Evolutionary conservation across 768 basidiomycete species (phyloP), one percentile per base, ranked within the genome.

Genomic region (Tricholoma saponaceum): DNA sequence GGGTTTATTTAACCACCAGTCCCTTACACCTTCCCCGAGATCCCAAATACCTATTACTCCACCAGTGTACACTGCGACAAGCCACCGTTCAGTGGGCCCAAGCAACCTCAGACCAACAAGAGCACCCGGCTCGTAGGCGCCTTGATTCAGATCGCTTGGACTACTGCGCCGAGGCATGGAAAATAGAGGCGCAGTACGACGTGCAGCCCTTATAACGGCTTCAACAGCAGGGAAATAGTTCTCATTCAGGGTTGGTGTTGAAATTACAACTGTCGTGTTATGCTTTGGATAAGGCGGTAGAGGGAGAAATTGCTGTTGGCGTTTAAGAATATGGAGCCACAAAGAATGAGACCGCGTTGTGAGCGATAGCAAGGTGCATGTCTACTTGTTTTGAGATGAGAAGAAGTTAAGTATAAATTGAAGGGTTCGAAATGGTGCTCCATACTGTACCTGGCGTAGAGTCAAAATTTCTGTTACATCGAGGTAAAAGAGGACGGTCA

Each of bases 21-120:
- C 4, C 44, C 44, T n/a, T 46, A 25, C 44, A 57, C 54, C 33
- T 25, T 59, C 56, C 26, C 61, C 25, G 12, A 72, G 62, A 60
- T 82, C 79, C 74, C 79, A 81, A 0, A 83, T 62, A 49, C 76
- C 69, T 1, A 79, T 61, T 1, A 69, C 56, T 3, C 79, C 77
- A 56, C 79, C 76, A 16, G 64, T 64, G 58, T 78, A 80, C 3
- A 79, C 67, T 12, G 73, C 72, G 12, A 83, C 63, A 18, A 84
- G 67, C 80, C 79, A 84, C 37, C 75, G 67, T 51, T 82, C 81
- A 32, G 74, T 59, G 14, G 44, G 44, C 12, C 44, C 44, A 25
- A 46, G 44, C 12, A 46, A 25, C 44, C 44, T 23, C 43, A 83
- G 58, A 5, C 70, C 70, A 20, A 79, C 62, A 10, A 80, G 61